Percentiles rank a stretch among this genome's conserved stretches.
phyloP scores from a whole-genome alignment of 371 early-diverging fungal species.

The Mucor lusitanicus region DNA sequence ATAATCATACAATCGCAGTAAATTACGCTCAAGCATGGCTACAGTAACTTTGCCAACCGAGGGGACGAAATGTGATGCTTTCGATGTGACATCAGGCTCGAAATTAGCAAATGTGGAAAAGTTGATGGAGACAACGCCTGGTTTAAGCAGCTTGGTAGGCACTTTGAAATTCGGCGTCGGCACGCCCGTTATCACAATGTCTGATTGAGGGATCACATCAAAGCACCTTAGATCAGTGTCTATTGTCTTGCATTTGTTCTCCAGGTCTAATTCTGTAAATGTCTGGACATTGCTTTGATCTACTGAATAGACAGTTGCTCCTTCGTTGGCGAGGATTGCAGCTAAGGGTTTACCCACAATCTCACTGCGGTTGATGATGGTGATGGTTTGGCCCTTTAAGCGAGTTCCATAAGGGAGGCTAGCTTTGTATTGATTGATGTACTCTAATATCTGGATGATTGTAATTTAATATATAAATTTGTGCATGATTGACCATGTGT shows the following conservation, averaged over 20 bases:
- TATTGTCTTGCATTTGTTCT: not conserved
- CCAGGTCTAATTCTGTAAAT: slow-evolving; percentile 70
- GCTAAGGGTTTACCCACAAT: slow-evolving; percentile 96
- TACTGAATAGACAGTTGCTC: slow-evolving; percentile 93
- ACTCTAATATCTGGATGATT: slow-evolving; percentile 71
- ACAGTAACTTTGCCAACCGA: slow-evolving; percentile 96
- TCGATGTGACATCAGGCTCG: slow-evolving; percentile 78
- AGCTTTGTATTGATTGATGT: slow-evolving; percentile 88
- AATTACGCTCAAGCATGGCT: slow-evolving; percentile 92
- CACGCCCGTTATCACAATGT: slow-evolving; percentile 96
- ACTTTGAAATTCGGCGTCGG: slow-evolving; percentile 85
- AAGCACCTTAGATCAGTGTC: slow-evolving; percentile 70
- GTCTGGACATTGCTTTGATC: slow-evolving; percentile 87
- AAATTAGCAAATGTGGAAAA: slow-evolving; percentile 93
- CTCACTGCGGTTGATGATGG: slow-evolving; percentile 93
- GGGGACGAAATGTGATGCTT: slow-evolving; percentile 90
- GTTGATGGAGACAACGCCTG: slow-evolving; percentile 94
- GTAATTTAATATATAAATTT: not conserved
- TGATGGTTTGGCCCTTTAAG: slow-evolving; percentile 85
- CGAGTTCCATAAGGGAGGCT: slow-evolving; percentile 87
- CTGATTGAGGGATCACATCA: slow-evolving; percentile 82
- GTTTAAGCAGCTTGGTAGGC: slow-evolving; percentile 76
- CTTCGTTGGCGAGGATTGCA: slow-evolving; percentile 95
- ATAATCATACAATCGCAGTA: slow-evolving; percentile 81
- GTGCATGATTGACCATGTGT: not conserved